Evolutionary conservation across 768 basidiomycete genomes (phyloP).

Genomic region (Ramaria rubella): DNA sequence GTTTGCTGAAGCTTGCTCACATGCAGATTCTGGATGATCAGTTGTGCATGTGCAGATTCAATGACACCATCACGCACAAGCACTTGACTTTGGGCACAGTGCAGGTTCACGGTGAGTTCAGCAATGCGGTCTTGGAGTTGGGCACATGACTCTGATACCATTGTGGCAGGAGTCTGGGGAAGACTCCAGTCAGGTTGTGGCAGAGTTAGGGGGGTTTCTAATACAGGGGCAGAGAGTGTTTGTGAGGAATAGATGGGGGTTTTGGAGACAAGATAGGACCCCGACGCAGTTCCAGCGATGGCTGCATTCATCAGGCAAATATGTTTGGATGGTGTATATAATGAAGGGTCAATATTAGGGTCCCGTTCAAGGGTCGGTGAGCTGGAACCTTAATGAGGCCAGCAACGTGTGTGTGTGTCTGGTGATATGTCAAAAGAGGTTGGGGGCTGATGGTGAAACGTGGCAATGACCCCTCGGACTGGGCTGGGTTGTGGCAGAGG

Average conservation of each 20-base stretch:
- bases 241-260: constrained; percentile 10
- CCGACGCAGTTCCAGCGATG: constrained; percentile 19
- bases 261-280: constrained; percentile 21
- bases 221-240: constrained; percentile 4
- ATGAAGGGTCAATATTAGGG: constrained; percentile 13
- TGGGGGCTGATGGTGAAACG: not conserved
- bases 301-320: constrained; percentile 17
- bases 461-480: constrained; percentile 16
- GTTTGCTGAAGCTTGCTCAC: constrained; percentile 15
- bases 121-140: not conserved
- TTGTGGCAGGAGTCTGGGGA: not conserved
- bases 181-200: not conserved
- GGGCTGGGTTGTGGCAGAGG: constrained; percentile 25
- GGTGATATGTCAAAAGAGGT: not conserved
- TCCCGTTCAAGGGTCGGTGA: not conserved
- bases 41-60: constrained; percentile 15
- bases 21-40: constrained; percentile 18
- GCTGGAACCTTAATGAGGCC: too few relatives aligned
- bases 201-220: constrained; percentile 2
- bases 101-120: constrained; percentile 11
- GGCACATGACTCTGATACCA: not conserved
- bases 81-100: constrained; percentile 11
- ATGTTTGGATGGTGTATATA: constrained; percentile 20
- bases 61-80: constrained; percentile 12
- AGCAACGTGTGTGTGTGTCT: not conserved